Conservation (phyloP, 208 protist genomes). For the Wallacemonas sp. region DNA sequence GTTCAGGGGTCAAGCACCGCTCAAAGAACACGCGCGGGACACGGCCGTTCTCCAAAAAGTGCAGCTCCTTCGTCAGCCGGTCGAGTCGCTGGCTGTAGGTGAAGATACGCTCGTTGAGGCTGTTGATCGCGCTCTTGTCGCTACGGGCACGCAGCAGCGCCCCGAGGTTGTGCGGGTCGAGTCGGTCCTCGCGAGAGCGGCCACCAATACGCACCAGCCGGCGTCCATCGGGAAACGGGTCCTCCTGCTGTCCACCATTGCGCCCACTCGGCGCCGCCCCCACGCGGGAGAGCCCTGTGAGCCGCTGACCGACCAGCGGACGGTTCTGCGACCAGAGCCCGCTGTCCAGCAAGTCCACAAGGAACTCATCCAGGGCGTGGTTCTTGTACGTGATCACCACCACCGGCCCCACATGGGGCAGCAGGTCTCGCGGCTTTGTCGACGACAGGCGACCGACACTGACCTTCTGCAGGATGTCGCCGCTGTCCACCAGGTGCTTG, state of each 20-base stretch:
- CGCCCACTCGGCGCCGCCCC: slow-evolving; percentile 11
- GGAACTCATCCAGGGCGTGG: slow-evolving; percentile 95
- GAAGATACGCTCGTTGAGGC: slow-evolving; percentile 73
- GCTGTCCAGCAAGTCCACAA: slow-evolving; percentile 77
- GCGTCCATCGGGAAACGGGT: slow-evolving; percentile 73
- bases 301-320: slow-evolving; percentile 39
- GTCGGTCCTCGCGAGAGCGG: slow-evolving; percentile 66
- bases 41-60: slow-evolving; percentile 76
- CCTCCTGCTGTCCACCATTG: slow-evolving; percentile 15
- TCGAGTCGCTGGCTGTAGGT: slow-evolving; percentile 78
- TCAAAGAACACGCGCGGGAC: slow-evolving; percentile 85
- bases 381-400: slow-evolving; percentile 95
- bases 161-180: slow-evolving; percentile 80
- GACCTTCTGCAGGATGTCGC: slow-evolving; percentile 87
- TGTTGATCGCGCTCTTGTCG: slow-evolving; percentile 71
- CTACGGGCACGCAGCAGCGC: slow-evolving; percentile 54
- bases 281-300: slow-evolving; percentile 28
- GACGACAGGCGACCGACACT: slow-evolving; percentile 67
- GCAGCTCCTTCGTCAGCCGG: slow-evolving; percentile 79
- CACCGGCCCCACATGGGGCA: slow-evolving; percentile 82
- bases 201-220: slow-evolving; percentile 89
- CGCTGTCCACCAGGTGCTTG: slow-evolving; percentile 84
- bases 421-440: slow-evolving; percentile 48
- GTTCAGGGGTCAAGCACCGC: slow-evolving; percentile 84
- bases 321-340: slow-evolving; percentile 69